Evolutionary conservation across 2,329 filamentous ascomycete genomes (phyloP), one percentile per base, ranked within the genome.

Genomic region (Huntiella bhutanensis): DNA sequence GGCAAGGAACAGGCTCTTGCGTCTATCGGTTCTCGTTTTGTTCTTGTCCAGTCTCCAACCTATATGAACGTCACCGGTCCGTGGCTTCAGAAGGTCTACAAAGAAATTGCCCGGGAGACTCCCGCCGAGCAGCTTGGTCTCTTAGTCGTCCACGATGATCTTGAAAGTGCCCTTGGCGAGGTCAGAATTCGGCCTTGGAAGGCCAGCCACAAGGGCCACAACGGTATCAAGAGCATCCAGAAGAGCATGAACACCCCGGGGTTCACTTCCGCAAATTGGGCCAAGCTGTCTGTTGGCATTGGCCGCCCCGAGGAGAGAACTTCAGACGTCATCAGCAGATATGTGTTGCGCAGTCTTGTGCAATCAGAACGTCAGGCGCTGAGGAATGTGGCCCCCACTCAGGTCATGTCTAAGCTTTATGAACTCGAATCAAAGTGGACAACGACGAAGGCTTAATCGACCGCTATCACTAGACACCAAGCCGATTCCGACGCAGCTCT

Each of bases 61-160:
- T 63, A 79, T 33, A 96, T 98, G 91, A 98, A 96, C 58, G 64
- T 80, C 4, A 83, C 77, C 1, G 91, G 91, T 0, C 67, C 70
- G 0, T 82, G 78, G 50, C 71, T 94, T 0, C 65, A 72, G 3
- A 66, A 67, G 2, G 76, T 79, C 2, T 86, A 80, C 67, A 68
- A 67, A 36, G 64, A 73, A n/a, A 67, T 71, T 48, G 53, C 76
- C 50, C 62, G 58, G 17, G 13, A 52, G 54, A 4, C 51, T 28
- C 28, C 48, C 57, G 51, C 53, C 54, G 45, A 54, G 11, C 53
- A 64, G 32, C 57, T 65, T 11, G 64, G 64, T 15, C 61, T 98
- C 12, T 75, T 96, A 0, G 65, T 96, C 10, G 66, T 96, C 15
- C 86, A 96, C 59, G 88, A 96, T 59, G 88, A 96, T 59, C 63